These are phyloP conservation scores for Penicillium sumatraense DNA, from an alignment of 2,329 filamentous ascomycete species.

Conservation along the genomic window DNA sequence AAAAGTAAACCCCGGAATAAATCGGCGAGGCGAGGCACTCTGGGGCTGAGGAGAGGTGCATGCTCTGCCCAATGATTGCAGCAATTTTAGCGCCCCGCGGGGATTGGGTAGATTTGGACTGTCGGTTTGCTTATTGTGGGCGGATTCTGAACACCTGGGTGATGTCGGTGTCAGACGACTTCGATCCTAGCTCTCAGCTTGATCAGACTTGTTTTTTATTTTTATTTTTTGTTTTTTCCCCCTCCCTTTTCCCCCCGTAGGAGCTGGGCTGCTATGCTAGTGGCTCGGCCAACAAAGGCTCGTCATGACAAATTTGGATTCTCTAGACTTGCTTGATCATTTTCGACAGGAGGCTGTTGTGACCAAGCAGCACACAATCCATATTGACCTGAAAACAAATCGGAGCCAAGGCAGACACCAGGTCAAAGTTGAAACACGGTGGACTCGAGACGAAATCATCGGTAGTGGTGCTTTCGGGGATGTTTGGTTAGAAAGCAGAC, in stretches of 20 bases:
- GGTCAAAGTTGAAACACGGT: neutral
- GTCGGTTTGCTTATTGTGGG: too few relatives aligned
- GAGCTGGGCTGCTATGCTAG: neutral
- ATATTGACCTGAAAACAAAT: neutral
- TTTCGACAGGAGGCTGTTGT: neutral
- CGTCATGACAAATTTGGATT: neutral
- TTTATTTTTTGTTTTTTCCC: too few relatives aligned
- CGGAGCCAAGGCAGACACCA: neutral
- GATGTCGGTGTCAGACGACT: neutral
- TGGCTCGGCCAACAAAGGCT: neutral
- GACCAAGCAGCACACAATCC: neutral
- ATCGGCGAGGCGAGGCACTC: neutral
- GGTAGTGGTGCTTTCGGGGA: neutral
- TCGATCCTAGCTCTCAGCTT: neutral
- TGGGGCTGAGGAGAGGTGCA: neutral
- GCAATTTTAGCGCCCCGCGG: neutral
- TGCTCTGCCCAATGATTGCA: slow-evolving; percentile 1
- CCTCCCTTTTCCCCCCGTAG: too few relatives aligned
- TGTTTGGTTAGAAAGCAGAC: slow-evolving; percentile 1
- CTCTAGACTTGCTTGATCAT: neutral
- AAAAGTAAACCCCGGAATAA: neutral
- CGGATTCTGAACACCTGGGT: neutral
- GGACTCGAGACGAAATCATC: neutral
- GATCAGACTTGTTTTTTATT: too few relatives aligned
- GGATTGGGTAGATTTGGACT: neutral